These are phyloP conservation scores for Kickxella alabastrina DNA, from an alignment of 192 early-diverging fungal species.

Conservation along the genomic window DNA sequence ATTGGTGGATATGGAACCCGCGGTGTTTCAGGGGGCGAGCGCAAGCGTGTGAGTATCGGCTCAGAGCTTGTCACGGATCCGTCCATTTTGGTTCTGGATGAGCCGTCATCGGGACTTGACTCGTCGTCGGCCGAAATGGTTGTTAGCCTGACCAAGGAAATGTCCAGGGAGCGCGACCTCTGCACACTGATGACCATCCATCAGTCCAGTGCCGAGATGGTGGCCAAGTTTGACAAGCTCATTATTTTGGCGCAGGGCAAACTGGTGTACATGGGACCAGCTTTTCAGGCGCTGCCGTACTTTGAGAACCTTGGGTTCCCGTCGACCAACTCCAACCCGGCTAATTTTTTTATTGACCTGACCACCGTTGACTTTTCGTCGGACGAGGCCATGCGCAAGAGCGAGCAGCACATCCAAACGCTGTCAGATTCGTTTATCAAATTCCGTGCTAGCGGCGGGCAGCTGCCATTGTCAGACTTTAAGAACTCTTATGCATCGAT, in stretches of 20 bases:
- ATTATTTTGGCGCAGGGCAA: constrained; percentile 57
- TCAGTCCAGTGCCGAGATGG: constrained; percentile 64
- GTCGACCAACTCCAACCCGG: constrained; percentile 55
- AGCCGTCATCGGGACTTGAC: constrained; percentile 59
- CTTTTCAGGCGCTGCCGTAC: constrained; percentile 14
- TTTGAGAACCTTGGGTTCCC: constrained; percentile 43
- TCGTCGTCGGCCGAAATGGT: constrained; percentile 52
- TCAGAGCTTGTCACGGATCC: constrained; percentile 42
- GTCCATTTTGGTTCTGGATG: constrained; percentile 34
- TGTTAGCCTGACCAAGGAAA: constrained; percentile 44
- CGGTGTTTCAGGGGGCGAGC: constrained; percentile 37
- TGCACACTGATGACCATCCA: constrained; percentile 62
- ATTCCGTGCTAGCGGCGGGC: background rate
- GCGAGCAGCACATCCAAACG: constrained; percentile 12
- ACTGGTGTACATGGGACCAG: constrained; percentile 50
- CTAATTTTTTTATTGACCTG: constrained; percentile 59
- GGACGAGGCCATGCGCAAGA: constrained; percentile 12
- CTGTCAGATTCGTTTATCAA: constrained; percentile 11
- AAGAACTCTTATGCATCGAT: background rate
- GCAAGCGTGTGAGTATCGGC: constrained; percentile 20
- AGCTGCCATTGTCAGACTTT: background rate
- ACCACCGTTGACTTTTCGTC: constrained; percentile 26
- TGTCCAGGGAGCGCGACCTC: constrained; percentile 50
- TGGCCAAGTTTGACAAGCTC: constrained; percentile 65
- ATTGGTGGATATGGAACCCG: constrained; percentile 20